Percentiles rank a stretch among this genome's conserved stretches.
Evolutionary conservation across 305 asterid species (phyloP).

Genomic region (Fraxinus angustifolia): DNA sequence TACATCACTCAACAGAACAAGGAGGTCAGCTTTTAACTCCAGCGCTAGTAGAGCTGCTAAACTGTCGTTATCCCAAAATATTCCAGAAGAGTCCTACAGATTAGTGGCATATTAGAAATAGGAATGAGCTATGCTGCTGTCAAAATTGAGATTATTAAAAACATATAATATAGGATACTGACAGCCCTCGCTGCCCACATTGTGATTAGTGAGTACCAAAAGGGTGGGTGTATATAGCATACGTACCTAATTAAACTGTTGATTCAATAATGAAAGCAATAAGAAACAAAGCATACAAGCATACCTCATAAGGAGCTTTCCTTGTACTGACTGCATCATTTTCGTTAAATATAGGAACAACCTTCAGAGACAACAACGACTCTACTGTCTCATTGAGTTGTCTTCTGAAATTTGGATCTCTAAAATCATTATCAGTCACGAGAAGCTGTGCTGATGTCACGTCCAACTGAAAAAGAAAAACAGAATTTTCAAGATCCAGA

Average conservation of each 20-base stretch:
- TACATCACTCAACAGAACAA: constrained; percentile 62
- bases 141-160: constrained; percentile 4
- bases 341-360: constrained; percentile 65
- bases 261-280: constrained; percentile 14
- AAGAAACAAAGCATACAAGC: background rate
- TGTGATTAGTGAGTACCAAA: background rate
- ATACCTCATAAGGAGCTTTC: constrained; percentile 69
- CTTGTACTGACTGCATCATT: constrained; percentile 68
- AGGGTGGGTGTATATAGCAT: background rate
- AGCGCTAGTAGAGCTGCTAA: constrained; percentile 60
- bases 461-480: constrained; percentile 43
- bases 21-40: constrained; percentile 63
- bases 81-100: constrained; percentile 66
- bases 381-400: constrained; percentile 60
- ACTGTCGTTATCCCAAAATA: constrained; percentile 73
- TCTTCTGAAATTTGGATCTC: constrained; percentile 43
- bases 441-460: constrained; percentile 65
- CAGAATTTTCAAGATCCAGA: background rate
- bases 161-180: background rate
- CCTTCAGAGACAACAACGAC: constrained; percentile 42
- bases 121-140: background rate
- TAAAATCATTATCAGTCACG: constrained; percentile 69
- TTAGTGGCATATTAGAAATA: background rate
- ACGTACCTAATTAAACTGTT: background rate
- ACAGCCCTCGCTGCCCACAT: background rate